Evolutionary conservation across 345 rosid species (phyloP), one percentile per base, ranked within the genome.

Genomic region (Laguncularia racemosa): DNA sequence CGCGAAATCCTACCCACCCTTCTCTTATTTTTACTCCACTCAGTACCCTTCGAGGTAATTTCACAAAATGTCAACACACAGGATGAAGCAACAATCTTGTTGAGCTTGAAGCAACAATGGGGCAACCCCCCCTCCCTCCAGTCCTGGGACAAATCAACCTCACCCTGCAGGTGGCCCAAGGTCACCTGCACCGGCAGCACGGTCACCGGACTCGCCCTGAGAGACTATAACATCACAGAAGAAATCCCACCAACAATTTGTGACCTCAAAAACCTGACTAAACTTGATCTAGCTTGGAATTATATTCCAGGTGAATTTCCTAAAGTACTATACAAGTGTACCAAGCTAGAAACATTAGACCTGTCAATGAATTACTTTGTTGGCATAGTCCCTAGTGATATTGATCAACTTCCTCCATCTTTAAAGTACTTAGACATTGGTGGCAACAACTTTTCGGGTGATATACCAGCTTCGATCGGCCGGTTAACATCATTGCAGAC

Each of bases 161-260:
- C 85, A 0, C 89, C 88, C 0, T 92, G 98, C 56, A 26, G 57
- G 14, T 92, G 97, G 98, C 62, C 74, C 8, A 76, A 40, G 70
- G 69, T 89, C 33, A 20, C 2, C 12, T 92, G 97, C 73, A 6
- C 57, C 46, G 66, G 12, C 18, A 74, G 81, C 18, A 48, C 71
- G 0, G 85, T 92, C 48, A 78, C 89, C 16, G 57, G 20, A n/a
- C 61, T 92, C 5, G 3, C 2, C 14, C 88, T 92, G 44, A 0
- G 20, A 0, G 17, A 71, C 20, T 72, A 68, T 48, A 61, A 54
- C 71, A 84, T 92, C 65, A 70, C 74, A 8, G 73, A 10, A 5
- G n/a, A 51, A 13, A 55, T 92, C 58, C 95, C 97, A 3, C 26
- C 76, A 10, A 58, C 73, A 11, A 72, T 93, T 13, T 89, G 99